Evolutionary conservation across 2,329 filamentous ascomycete species (phyloP).

Genomic region (Alternaria tenuissima): DNA sequence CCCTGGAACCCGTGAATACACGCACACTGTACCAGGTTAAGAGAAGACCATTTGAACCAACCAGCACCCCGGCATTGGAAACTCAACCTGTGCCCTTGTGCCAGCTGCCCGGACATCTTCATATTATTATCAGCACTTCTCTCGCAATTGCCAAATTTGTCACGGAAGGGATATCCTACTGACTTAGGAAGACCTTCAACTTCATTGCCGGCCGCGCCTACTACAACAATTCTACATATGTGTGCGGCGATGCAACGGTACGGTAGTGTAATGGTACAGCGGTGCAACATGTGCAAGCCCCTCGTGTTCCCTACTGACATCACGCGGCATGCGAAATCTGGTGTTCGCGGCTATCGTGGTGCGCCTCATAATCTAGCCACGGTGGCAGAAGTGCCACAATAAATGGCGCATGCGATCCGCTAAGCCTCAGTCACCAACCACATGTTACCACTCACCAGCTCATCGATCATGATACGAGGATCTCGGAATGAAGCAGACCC

Average conservation of each 20-base stretch:
- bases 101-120: background rate
- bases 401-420: conserved; percentile 30
- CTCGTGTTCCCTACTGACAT: background rate
- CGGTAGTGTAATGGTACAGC: no score
- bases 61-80: background rate
- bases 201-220: background rate
- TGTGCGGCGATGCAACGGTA: background rate
- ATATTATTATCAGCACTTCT: background rate
- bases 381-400: conserved; percentile 20
- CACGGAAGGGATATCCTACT: background rate
- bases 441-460: conserved; percentile 15
- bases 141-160: background rate
- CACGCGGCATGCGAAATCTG: conserved; percentile 4
- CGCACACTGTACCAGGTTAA: background rate
- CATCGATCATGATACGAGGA: conserved; percentile 7
- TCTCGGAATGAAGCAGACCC: background rate
- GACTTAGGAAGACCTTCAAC: background rate
- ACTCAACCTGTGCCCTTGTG: background rate
- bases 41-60: background rate
- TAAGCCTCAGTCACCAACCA: conserved; percentile 22
- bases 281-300: background rate
- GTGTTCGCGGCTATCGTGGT: conserved; percentile 4
- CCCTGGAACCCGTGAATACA: background rate
- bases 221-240: background rate
- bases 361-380: conserved; percentile 5